Base-by-base conservation (phyloP, 495 filamentous ascomycete genomes). In the Aspergillus sparsus region DNA sequence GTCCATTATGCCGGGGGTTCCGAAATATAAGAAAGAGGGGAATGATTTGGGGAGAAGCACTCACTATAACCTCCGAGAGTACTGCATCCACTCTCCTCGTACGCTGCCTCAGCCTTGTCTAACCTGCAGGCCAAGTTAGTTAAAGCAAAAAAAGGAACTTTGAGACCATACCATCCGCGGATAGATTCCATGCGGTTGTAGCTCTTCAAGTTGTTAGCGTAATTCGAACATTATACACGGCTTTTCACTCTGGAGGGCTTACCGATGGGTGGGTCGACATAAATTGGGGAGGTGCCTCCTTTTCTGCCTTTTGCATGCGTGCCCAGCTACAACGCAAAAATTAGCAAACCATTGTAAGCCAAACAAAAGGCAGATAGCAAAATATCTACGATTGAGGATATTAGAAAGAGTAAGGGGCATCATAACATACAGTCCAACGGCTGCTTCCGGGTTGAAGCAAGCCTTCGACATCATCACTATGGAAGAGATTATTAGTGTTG, bases 221-320 rank as follows among this genome's bases (percentile, higher is more conserved):
- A 13, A 2, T 51, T 46, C n/a, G 5, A 37, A 52, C 58, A 16
- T 11, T 15, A 21, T 10, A 34, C 15, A 7, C 27, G 33, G 36
- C 15, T 47, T 51, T 8, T 46, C 9, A 5, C 15, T 10, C 8
- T 8, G 16, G 2, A 0, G 47, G 34, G 74, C 83, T 59, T 80
- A 89, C 87, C 57, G 87, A 85, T 35, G 93, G 92, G 79, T 96
- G 93, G 16, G 93, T 96, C 32, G 88, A 92, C 68, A 96, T 71
- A 73, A 92, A 90, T 68, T 94, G 87, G 1, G 90, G 91, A 21
- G 83, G 80, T 47, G 78, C 74, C 37, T 65, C 64, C 66, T 86
- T 71, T 49, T 86, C 72, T n/a, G 74, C 75, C 55, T 80, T 69
- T 53, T 89, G 83, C 90, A 97, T 94, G 15, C 88, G 77, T 62